Evolutionary conservation across 2,329 filamentous ascomycete species (phyloP), one percentile per base, ranked within the genome.

Genomic region (Hypoxylon sp.): DNA sequence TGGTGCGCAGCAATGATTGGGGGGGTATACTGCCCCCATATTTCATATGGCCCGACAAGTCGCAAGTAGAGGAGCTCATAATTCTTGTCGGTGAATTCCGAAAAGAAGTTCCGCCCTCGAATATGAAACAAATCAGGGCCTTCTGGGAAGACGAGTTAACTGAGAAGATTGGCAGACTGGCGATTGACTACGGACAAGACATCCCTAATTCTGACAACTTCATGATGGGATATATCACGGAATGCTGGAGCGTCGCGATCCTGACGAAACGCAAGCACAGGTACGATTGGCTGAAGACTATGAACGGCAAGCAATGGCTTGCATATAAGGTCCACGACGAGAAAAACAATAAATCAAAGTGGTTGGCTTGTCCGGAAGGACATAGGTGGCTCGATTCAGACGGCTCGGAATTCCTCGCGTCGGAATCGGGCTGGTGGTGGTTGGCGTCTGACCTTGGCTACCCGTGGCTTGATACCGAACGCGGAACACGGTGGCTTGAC

Each of bases 381-480:
- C 11, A 62, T 4, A 30, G 11, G 2, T 68, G 65, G 65, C 57
- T 68, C 7, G 18, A 7, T 9, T 22, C 6, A 1, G 4, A 42
- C 18, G 62, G 58, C 4, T 33, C 2, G 4, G 3, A 6, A 3
- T 68, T 65, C 28, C 61, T 68, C 7, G 30, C 12, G 9, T 56
- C 65, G 3, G 11, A 45, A 16, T 59, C 61, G 2, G 53, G 57
- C 3, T 44, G 58, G 33, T 68, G 58, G 65, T 68, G 61, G 64
- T 28, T 67, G 26, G 56, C 61, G 8, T 64, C 64, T 2, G 44
- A 58, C 1, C 24, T 32, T 9, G 61, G 61, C 2, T 46, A 30
- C 18, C 56, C 64, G 2, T 61, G 48, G 55, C 56, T 67, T n/a
- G 61, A 67, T 9, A 64, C 52, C 0, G 22, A 44, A 24, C 20